These are phyloP conservation scores for Amphicarpaea edgeworthii DNA, from an alignment of 306 rosid species.

Conservation along the genomic window DNA sequence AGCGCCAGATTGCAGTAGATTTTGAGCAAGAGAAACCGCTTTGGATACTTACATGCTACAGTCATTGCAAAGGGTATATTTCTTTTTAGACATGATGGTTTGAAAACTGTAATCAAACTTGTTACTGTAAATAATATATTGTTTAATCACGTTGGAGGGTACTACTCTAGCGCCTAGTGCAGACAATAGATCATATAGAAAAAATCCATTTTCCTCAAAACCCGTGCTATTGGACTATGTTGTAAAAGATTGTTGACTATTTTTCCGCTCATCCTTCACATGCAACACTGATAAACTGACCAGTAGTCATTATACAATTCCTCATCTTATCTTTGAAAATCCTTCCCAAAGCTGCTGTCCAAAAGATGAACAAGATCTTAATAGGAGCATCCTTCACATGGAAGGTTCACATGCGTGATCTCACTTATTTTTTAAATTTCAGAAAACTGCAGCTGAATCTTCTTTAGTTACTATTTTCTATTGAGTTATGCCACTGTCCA, in stretches of 20 bases:
- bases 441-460: conserved; percentile 10
- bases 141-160: conserved; percentile 1
- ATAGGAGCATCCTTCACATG: not conserved
- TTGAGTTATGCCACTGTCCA: conserved; percentile 15
- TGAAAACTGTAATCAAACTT: conserved; percentile 26
- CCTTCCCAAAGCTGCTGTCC: conserved; percentile 4
- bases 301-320: conserved; percentile 16
- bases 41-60: conserved; percentile 91
- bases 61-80: conserved; percentile 76
- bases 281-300: conserved; percentile 14
- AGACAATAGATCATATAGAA: conserved; percentile 3
- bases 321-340: not conserved
- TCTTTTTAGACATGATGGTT: not conserved
- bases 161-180: conserved; percentile 27
- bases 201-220: conserved; percentile 20
- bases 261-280: conserved; percentile 5
- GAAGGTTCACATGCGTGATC: conserved; percentile 1
- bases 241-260: conserved; percentile 18
- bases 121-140: conserved; percentile 24
- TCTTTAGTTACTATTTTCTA: conserved; percentile 36
- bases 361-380: conserved; percentile 28
- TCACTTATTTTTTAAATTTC: conserved; percentile 17
- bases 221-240: conserved; percentile 2
- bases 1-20: conserved; percentile 74
- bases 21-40: conserved; percentile 79